A percentile compares a stretch with the other conserved stretches of the same genome.
phyloP scores from a whole-genome alignment of 148 eudicot genomes.

The Chenopodium suecicum region DNA sequence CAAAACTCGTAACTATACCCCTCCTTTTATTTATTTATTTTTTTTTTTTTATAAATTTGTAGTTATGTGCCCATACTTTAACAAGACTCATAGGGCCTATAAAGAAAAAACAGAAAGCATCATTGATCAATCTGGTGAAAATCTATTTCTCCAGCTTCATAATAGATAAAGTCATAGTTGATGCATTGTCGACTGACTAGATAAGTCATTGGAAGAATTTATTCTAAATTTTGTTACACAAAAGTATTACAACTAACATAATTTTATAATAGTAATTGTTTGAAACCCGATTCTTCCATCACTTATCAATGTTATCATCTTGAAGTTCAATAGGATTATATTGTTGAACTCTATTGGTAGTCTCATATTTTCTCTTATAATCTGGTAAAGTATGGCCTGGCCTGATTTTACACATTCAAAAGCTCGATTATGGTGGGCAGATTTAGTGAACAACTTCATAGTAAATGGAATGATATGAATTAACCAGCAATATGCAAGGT shows the following conservation, averaged over 20 bases:
- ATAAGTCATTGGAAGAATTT: not conserved
- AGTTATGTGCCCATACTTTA: too few relatives aligned
- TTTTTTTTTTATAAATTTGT: too few relatives aligned
- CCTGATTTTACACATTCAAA: conserved; percentile 90
- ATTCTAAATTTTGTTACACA: not conserved
- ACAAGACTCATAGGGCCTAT: too few relatives aligned
- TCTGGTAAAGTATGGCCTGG: conserved; percentile 99
- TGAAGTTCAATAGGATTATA: not conserved
- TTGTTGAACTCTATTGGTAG: not conserved
- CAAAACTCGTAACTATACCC: too few relatives aligned
- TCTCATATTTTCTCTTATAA: conserved; percentile 2
- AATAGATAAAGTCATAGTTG: not conserved
- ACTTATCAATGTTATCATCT: too few relatives aligned
- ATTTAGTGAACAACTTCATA: conserved; percentile 78
- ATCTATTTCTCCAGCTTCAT: not conserved
- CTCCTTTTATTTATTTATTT: too few relatives aligned
- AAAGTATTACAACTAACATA: not conserved
- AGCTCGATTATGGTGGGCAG: conserved; percentile 95
- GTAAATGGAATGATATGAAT: conserved; percentile 99
- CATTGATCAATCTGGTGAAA: not conserved
- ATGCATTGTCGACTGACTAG: not conserved
- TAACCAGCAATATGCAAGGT: conserved; percentile 97
- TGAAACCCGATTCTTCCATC: too few relatives aligned
- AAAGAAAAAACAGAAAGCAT: too few relatives aligned
- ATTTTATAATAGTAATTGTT: not conserved